Evolutionary conservation across 2,329 filamentous ascomycete species (phyloP), one percentile per base, ranked within the genome.

Genomic region (Phialocephala subalpina): DNA sequence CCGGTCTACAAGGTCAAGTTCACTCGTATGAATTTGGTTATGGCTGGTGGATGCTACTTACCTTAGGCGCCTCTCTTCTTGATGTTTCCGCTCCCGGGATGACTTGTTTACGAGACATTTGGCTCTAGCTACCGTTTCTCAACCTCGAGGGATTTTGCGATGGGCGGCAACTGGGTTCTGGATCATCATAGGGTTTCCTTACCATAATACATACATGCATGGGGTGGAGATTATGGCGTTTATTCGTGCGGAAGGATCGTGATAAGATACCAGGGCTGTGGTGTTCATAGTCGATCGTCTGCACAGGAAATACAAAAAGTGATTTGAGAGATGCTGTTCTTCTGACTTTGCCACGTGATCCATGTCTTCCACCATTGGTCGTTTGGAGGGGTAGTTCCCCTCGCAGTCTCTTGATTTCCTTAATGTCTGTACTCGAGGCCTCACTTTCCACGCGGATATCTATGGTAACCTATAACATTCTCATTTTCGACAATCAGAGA

Each of bases 1-100:
- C 94, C 95, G 0, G 92, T 98, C 12, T 92, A 97, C 79, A 96
- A 95, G 80, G 94, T 97, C 62, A 88, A 91, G 75, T 97, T 97
- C 74, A 98, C 96, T 3, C 85, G 93, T 67, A 97, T 97, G 93
- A 99, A 99, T 77, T 80, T 98, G 70, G 91, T 97, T 14, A 84
- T 98, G 67, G 94, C 94, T 25, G 93, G 92, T 56, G 93, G 94
- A 27, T 90, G 87, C 74, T 90, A 88, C 62, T 53, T 68, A 12
- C 66, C 66, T 52, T 67, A 59, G 29, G 20, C 16, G 4, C 11
- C 8, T 38, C 14, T 36, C 2, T 57, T 14, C 16, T 16, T 35
- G 25, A 35, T 35, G 18, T 14, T 57, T 36, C 5, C 4, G 12
- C 14, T 20, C 12, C 47, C 47, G 11, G 25, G 35, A 20, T 57